These are phyloP conservation scores for Pulveroboletus sp. DNA, from an alignment of 768 basidiomycete species.

Conservation along the genomic window DNA sequence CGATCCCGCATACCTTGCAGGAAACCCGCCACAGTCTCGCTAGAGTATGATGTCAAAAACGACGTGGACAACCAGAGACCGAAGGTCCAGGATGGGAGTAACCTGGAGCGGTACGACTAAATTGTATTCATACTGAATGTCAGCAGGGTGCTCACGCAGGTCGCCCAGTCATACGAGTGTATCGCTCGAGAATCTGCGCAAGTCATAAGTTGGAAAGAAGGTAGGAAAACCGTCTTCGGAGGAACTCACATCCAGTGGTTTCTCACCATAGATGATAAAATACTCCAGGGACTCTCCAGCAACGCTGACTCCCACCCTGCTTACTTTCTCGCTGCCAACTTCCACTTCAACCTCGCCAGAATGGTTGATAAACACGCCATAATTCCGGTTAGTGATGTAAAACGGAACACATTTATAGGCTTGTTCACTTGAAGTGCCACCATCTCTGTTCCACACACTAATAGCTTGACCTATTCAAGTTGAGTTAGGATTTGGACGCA, in stretches of 20 bases:
- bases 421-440: constrained; percentile 67
- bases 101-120: constrained; percentile 32
- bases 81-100: constrained; percentile 71
- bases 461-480: constrained; percentile 46
- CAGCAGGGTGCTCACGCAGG: constrained; percentile 9
- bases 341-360: constrained; percentile 75
- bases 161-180: constrained; percentile 20
- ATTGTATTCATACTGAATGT: neutral
- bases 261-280: constrained; percentile 66
- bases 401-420: constrained; percentile 68
- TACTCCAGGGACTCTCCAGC: constrained; percentile 63
- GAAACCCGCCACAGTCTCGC: constrained; percentile 64
- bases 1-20: constrained; percentile 67
- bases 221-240: neutral
- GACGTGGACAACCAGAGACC: constrained; percentile 77
- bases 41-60: constrained; percentile 68
- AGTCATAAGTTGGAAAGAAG: constrained; percentile 1
- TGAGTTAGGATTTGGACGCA: constrained; percentile 16
- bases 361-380: constrained; percentile 75
- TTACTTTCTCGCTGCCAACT: constrained; percentile 62
- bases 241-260: constrained; percentile 47
- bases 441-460: constrained; percentile 71
- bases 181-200: constrained; percentile 16
- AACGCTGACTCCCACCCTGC: constrained; percentile 60
- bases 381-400: constrained; percentile 65